A percentile compares a stretch with the other conserved stretches of the same genome.
Conservation (phyloP, 1,139 yeast species). For the Yarrowia galli region DNA sequence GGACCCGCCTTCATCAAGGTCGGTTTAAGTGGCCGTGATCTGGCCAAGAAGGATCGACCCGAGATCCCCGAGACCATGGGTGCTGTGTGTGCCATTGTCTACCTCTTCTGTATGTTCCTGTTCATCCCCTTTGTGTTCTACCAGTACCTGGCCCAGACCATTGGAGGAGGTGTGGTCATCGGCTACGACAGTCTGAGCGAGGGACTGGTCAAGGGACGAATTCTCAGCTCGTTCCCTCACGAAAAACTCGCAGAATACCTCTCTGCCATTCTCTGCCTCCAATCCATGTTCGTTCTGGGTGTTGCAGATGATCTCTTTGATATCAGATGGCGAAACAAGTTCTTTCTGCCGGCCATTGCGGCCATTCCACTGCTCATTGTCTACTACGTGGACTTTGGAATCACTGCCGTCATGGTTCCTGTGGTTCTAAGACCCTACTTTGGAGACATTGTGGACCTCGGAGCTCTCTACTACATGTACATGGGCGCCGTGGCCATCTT, state of each 20-base stretch:
- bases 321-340: conserved; percentile 96
- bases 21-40: conserved; percentile 84
- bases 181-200: conserved; percentile 53
- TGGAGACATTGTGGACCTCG: conserved; percentile 68
- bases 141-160: conserved; percentile 72
- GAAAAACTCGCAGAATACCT: conserved; percentile 84
- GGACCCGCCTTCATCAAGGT: conserved; percentile 71
- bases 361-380: conserved; percentile 90
- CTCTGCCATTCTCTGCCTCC: conserved; percentile 82
- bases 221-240: conserved; percentile 69
- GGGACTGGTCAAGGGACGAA: conserved; percentile 43
- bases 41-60: conserved; percentile 75
- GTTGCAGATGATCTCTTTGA: conserved; percentile 94
- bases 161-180: conserved; percentile 57
- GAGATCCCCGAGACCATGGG: conserved; percentile 92
- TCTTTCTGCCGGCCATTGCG: conserved; percentile 93
- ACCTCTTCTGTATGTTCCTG: conserved; percentile 78
- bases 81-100: conserved; percentile 80
- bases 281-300: conserved; percentile 85
- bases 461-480: conserved; percentile 78
- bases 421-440: conserved; percentile 60
- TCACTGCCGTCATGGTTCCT: conserved; percentile 89
- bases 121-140: conserved; percentile 90
- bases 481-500: conserved; percentile 93
- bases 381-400: conserved; percentile 92